These are phyloP conservation scores for Fusarium odoratissimum DNA, from an alignment of 2,329 filamentous ascomycete species.

Conservation along the genomic window DNA sequence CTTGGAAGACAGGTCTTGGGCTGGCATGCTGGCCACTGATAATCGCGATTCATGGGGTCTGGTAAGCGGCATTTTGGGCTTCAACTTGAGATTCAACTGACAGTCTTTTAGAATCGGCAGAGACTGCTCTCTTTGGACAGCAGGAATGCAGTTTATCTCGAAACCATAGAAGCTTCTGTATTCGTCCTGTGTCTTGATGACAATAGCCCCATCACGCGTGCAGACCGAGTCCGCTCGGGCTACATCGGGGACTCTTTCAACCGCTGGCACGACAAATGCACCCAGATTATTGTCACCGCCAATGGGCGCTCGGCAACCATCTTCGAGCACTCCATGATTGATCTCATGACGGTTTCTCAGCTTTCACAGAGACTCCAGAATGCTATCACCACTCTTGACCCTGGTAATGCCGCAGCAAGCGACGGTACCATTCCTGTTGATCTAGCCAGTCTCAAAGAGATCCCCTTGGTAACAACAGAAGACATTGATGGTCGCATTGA, in stretches of 20 bases:
- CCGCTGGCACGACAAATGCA: conserved; percentile 14
- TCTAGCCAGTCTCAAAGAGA: not conserved
- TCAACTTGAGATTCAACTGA: not conserved
- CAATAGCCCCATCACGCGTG: conserved; percentile 1
- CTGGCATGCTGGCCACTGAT: conserved; percentile 9
- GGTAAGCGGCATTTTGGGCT: not conserved
- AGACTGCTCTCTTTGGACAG: not conserved
- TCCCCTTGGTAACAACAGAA: not conserved
- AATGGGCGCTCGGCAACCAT: conserved; percentile 9
- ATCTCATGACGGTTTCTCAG: conserved; percentile 7
- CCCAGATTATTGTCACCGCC: not conserved
- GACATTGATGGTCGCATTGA: not conserved
- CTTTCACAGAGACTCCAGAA: not conserved
- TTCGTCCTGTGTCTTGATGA: conserved; percentile 16
- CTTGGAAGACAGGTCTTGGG: not conserved
- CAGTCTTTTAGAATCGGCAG: not conserved
- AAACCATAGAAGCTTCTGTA: not conserved
- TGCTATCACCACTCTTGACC: not conserved
- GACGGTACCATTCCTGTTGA: not conserved
- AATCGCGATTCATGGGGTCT: conserved; percentile 9
- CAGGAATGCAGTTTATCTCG: not conserved
- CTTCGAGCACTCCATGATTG: conserved; percentile 14
- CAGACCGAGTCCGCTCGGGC: not conserved
- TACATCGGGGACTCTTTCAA: conserved; percentile 14
- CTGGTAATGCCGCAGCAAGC: not conserved